Percentiles rank a stretch among this genome's conserved stretches.
Evolutionary conservation across 2,329 filamentous ascomycete genomes (phyloP).

Genomic region (Penicillium sp.): DNA sequence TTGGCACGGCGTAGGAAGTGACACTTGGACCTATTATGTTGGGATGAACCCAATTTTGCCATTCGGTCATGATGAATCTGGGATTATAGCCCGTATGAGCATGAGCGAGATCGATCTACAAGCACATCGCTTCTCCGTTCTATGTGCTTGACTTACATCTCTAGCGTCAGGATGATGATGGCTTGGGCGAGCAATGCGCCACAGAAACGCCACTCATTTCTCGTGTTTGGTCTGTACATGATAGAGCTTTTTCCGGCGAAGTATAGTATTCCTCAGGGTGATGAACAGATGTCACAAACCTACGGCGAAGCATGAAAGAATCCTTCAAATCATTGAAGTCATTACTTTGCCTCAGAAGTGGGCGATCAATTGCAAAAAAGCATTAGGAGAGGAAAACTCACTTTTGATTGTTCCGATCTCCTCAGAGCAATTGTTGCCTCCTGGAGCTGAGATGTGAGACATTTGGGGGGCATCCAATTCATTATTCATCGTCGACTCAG

Average conservation of each 20-base stretch:
- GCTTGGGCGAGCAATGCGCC: constrained; percentile 5
- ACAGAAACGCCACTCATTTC: constrained; percentile 11
- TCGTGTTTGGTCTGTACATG: constrained; percentile 5
- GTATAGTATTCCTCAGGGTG: neutral
- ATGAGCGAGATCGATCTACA: neutral
- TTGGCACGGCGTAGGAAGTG: constrained; percentile 12
- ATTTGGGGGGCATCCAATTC: neutral
- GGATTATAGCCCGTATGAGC: neutral
- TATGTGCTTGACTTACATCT: constrained; percentile 4
- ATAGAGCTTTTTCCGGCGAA: neutral
- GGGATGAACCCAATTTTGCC: constrained; percentile 17
- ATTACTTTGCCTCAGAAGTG: neutral
- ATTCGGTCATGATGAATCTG: constrained; percentile 15
- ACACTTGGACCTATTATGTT: constrained; percentile 15
- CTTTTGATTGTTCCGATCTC: neutral
- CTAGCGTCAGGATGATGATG: constrained; percentile 3
- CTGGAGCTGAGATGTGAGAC: neutral
- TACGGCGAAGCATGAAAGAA: neutral
- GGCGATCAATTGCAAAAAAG: neutral
- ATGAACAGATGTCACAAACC: neutral
- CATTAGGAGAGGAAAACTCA: neutral
- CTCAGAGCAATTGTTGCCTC: neutral
- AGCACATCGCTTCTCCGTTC: no score
- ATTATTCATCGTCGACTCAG: neutral
- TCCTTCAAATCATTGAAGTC: neutral